Evolutionary conservation across 1,284 basidiomycete genomes (phyloP).

Genomic region (Peniophora sp.): DNA sequence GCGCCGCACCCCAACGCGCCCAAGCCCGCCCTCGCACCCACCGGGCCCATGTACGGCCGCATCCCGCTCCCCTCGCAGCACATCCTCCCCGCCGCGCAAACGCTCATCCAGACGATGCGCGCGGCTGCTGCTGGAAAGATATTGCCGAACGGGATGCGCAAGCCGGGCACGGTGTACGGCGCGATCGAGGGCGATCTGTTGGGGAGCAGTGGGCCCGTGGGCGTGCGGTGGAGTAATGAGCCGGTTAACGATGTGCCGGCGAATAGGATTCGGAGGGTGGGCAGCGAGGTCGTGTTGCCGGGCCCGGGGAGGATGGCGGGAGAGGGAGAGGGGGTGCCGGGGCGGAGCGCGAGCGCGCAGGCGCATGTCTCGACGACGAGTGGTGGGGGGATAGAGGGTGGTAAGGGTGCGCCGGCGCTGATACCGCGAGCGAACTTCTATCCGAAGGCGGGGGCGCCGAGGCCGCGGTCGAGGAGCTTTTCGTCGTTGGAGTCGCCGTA

Average conservation of each 20-base stretch:
- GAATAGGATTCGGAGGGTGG: slow-evolving; percentile 12
- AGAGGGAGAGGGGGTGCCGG: not conserved
- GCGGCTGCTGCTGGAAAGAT: slow-evolving; percentile 18
- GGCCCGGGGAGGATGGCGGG: slow-evolving; percentile 2
- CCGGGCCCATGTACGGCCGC: slow-evolving; percentile 57
- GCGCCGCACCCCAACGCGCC: slow-evolving; percentile 70
- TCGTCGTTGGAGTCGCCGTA: slow-evolving; percentile 49
- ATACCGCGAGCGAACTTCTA: slow-evolving; percentile 57
- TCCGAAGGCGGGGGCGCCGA: slow-evolving; percentile 38
- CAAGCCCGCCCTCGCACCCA: slow-evolving; percentile 34
- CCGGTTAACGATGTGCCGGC: slow-evolving; percentile 34
- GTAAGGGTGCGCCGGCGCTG: too few species aligned
- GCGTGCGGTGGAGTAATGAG: slow-evolving; percentile 55
- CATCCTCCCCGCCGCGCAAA: slow-evolving; percentile 9
- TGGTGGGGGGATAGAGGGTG: slow-evolving; percentile 3
- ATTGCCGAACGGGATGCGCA: slow-evolving; percentile 15
- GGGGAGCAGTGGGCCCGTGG: slow-evolving; percentile 50
- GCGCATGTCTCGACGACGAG: not conserved
- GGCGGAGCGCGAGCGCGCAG: slow-evolving; percentile 1
- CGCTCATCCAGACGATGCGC: slow-evolving; percentile 25
- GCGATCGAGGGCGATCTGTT: slow-evolving; percentile 46
- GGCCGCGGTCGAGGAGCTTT: slow-evolving; percentile 69
- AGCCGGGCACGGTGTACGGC: slow-evolving; percentile 54
- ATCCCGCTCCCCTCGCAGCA: slow-evolving; percentile 11
- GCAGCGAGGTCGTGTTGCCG: not conserved